Conservation (phyloP, 2,329 filamentous ascomycete species). For the Sporothrix phasma region DNA sequence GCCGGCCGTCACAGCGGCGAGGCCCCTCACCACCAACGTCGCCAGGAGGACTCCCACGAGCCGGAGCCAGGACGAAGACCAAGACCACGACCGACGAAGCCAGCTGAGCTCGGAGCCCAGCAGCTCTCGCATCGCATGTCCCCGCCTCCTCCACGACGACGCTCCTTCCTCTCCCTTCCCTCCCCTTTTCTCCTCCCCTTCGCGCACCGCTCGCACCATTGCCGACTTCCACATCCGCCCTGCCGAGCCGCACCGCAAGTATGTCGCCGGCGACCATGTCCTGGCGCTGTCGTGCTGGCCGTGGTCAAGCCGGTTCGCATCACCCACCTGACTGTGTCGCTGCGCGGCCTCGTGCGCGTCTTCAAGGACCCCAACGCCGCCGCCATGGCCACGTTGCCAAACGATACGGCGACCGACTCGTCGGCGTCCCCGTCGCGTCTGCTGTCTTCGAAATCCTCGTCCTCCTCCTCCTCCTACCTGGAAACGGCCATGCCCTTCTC, state of each 20-base stretch:
- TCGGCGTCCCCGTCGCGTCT: constrained; percentile 31
- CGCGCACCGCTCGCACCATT: constrained; percentile 50
- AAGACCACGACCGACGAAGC: neutral
- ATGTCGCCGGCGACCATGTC: constrained; percentile 64
- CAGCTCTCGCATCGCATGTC: neutral
- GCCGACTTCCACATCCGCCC: constrained; percentile 70
- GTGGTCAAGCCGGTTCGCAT: constrained; percentile 65
- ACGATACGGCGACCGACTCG: constrained; percentile 8
- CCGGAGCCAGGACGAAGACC: neutral
- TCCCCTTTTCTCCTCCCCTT: constrained; percentile 42
- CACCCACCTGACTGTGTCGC: constrained; percentile 67
- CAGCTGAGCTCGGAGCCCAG: neutral
- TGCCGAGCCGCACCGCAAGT: constrained; percentile 68
- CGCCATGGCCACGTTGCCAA: constrained; percentile 21
- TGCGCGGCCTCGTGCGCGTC: constrained; percentile 72
- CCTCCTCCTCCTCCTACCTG: constrained; percentile 38
- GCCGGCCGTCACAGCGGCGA: neutral
- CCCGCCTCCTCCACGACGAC: constrained; percentile 23
- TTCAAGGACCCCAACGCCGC: constrained; percentile 58
- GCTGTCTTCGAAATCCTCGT: neutral
- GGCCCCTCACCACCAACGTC: neutral
- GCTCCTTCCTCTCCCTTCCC: constrained; percentile 44
- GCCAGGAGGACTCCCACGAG: neutral
- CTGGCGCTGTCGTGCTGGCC: constrained; percentile 63
- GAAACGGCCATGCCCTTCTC: constrained; percentile 71